Conservation (phyloP, 2,329 filamentous ascomycete genomes). For the Penicillium expansum region DNA sequence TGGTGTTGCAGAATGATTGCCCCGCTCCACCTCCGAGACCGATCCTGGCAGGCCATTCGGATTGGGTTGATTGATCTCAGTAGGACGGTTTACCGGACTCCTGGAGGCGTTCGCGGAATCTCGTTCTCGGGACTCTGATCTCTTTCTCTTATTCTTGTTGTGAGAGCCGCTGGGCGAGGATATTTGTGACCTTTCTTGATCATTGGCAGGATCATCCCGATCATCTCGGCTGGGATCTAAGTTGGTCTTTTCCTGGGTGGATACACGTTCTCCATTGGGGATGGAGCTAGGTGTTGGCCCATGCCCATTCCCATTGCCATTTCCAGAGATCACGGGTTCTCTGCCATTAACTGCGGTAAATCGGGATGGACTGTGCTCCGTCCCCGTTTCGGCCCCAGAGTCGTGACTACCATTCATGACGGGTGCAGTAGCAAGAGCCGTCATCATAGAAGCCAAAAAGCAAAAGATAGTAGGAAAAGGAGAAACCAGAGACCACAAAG, state of each 20-base stretch:
- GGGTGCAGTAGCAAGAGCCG: conserved; percentile 35
- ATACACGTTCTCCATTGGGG: not conserved
- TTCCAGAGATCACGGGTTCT: conserved; percentile 24
- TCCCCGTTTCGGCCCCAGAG: conserved; percentile 34
- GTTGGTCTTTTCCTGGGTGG: conserved; percentile 8
- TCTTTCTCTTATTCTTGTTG: conserved; percentile 62
- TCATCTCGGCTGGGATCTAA: not conserved
- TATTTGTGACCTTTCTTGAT: conserved; percentile 28
- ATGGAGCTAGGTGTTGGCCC: not conserved
- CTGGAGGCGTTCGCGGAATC: conserved; percentile 31
- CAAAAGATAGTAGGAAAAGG: conserved; percentile 6
- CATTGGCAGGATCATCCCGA: conserved; percentile 7
- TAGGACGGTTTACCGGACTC: conserved; percentile 40
- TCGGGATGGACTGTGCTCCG: conserved; percentile 44
- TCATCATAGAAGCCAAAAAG: conserved; percentile 28
- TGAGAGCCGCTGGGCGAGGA: conserved; percentile 26
- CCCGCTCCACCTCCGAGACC: conserved; percentile 19
- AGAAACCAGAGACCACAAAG: not conserved
- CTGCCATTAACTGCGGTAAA: conserved; percentile 49
- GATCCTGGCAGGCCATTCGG: conserved; percentile 21
- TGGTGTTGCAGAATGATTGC: conserved; percentile 18
- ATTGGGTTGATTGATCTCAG: conserved; percentile 28
- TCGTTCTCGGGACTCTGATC: conserved; percentile 61
- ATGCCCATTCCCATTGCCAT: not conserved
- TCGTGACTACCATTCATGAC: conserved; percentile 33